Evolutionary conservation across 108 stramenopile genomes (phyloP), one percentile per base, ranked within the genome.

Genomic region (Pseudonitzschia pungens): DNA sequence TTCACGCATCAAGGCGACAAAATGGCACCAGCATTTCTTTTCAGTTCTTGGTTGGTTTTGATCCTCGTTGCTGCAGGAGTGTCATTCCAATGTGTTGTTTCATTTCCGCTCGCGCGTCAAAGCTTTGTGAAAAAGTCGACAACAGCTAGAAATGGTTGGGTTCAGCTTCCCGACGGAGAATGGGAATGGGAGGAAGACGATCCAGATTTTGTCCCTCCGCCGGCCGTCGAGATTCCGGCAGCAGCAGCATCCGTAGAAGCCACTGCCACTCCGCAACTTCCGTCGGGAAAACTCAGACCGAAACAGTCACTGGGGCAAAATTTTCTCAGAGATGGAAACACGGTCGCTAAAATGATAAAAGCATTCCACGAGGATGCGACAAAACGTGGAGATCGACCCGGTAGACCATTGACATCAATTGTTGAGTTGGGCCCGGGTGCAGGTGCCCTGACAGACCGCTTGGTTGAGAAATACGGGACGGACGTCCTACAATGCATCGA

Each of bases 231-330:
- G 33, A 28, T 68, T 16, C 67, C 79, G 18, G 66, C 60, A 31
- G 40, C 75, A 15, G 60, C 56, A 9, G 54, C 63, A 2, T 51
- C 69, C 40, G 41, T 70, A 42, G 68, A 70, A 68, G 70, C 86
- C n/a, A 68, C 78, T n/a, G 84, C 87, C 9, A 92, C 93, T 0
- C 93, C 93, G 4, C 79, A 82, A 57, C 70, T 95, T 26, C 93
- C 93, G 20, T 69, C 83, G 11, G 93, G 93, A 50, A 69, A 77
- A 8, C 89, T 92, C 66, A 82, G 81, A 28, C 93, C 93, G 12
- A 99, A 99, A 85, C 97, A 99, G 80, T 93, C 92, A 20, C 77
- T 99, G 11, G 98, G 98, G 44, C 98, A 99, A 77, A 99, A 99
- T 65, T 99, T 81, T 70, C 79, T 99, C 10, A 69, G 86, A 24